Evolutionary conservation across 768 basidiomycete species (phyloP).

Genomic region (Collybiopsis confluens): DNA sequence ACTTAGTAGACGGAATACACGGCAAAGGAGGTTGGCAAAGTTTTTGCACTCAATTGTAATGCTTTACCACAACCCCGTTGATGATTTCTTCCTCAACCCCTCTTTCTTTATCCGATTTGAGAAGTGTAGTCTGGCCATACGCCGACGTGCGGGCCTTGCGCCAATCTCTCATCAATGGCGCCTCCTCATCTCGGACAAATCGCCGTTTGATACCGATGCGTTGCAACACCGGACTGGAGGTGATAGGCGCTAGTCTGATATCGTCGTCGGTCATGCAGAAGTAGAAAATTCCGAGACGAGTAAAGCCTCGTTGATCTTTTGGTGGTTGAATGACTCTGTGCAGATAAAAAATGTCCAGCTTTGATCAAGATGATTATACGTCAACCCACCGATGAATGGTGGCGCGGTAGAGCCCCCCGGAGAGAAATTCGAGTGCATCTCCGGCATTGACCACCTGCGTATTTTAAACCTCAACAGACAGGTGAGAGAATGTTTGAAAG

Average conservation of each 20-base stretch:
- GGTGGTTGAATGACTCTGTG: slow-evolving; percentile 43
- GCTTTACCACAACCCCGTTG: no score
- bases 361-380: no score
- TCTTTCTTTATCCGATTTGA: no score
- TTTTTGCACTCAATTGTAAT: no score
- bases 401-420: slow-evolving; percentile 7
- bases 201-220: no score
- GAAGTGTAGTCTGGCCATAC: no score
- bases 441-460: slow-evolving; percentile 42
- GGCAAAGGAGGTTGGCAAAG: no score
- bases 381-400: slow-evolving; percentile 6
- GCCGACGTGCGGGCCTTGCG: no score
- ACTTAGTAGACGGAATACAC: no score
- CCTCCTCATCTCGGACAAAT: no score
- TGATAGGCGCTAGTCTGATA: slow-evolving; percentile 34
- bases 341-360: not conserved
- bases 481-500: not conserved
- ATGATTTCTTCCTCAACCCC: no score
- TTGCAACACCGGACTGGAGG: slow-evolving; percentile 39
- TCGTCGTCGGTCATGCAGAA: slow-evolving; percentile 43
- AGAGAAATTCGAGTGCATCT: slow-evolving; percentile 34
- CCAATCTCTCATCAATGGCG: no score
- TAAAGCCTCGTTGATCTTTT: slow-evolving; percentile 33
- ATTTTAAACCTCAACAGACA: not conserved
- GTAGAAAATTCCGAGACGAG: slow-evolving; percentile 46